A percentile compares a stretch with the other conserved stretches of the same genome.
Evolutionary conservation across 108 stramenopile genomes (phyloP).

Genomic region (Nannochloropsis gaditana): DNA sequence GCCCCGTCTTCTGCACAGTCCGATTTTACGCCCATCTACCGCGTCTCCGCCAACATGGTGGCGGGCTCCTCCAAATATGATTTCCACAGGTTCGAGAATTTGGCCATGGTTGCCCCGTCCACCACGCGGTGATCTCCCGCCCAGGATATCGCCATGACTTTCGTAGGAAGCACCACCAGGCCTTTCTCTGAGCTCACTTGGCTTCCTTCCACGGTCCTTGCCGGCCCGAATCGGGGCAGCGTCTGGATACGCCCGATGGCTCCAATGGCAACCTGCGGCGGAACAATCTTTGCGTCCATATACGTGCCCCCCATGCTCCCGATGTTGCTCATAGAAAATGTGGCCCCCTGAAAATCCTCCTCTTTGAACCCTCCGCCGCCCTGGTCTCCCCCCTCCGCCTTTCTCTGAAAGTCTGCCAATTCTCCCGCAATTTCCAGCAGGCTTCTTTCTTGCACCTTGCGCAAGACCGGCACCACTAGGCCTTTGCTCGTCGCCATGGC

Average conservation of each 20-base stretch:
- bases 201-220: slow-evolving; percentile 32
- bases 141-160: slow-evolving; percentile 87
- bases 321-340: slow-evolving; percentile 91
- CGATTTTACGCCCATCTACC: slow-evolving; percentile 10
- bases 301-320: slow-evolving; percentile 95
- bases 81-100: slow-evolving; percentile 58
- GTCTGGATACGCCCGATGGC: slow-evolving; percentile 86
- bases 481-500: slow-evolving; percentile 93
- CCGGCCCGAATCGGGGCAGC: slow-evolving; percentile 70
- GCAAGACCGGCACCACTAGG: slow-evolving; percentile 83
- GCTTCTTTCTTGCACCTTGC: slow-evolving; percentile 62
- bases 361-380: slow-evolving; percentile 36
- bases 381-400: background rate
- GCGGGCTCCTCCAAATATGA: slow-evolving; percentile 56
- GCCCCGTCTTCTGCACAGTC: background rate
- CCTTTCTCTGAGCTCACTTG: background rate
- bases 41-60: slow-evolving; percentile 49
- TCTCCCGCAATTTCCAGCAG: slow-evolving; percentile 75
- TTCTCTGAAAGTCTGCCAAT: background rate
- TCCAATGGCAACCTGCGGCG: slow-evolving; percentile 91
- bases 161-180: slow-evolving; percentile 59
- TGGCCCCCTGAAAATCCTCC: slow-evolving; percentile 66
- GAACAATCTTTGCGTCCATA: slow-evolving; percentile 77
- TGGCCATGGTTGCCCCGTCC: slow-evolving; percentile 90
- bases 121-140: slow-evolving; percentile 94